Evolutionary conservation across 2,329 filamentous ascomycete genomes (phyloP), one percentile per base, ranked within the genome.

Genomic region (Cylindrodendrum hubeiense): DNA sequence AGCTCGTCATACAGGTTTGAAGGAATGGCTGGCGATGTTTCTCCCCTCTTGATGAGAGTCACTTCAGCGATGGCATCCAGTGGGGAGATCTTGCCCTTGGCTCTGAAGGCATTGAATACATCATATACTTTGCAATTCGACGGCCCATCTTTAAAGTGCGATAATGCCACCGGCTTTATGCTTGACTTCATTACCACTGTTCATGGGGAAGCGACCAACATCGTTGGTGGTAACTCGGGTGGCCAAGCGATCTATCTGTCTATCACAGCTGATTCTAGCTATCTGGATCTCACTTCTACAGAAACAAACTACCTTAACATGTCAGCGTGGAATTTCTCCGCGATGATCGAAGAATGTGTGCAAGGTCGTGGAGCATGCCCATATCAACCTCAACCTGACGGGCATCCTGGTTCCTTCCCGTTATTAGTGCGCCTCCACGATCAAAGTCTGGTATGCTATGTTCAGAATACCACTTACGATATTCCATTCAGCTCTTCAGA

Each of bases 11-110:
- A 24, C 44, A 24, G 24, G 24, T 47, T 47, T 28, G 21, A 22
- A 22, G 44, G 44, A 24, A 47, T 47, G 44, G 44, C 44, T 28
- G 44, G 44, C 24, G 10, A 47, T 47, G 44, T 47, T 47, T 47
- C 44, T 22, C 44, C 44, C 44, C 44, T 47, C 21, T 28, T 47
- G 9, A 47, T 47, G 44, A 47, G 44, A 28, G 21, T 47, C 44
- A 47, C 44, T 24, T 47, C 44, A 10, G 21, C 44, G 17, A 28
- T 17, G n/a, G 21, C 44, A 26, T 22, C 44, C 44, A 13, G 21
- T 17, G 44, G 21, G 10, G 44, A 47, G 24, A 28, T 47, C 21
- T 47, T 28, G 21, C 44, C 44, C 44, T 24, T 28, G 44, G 44
- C 44, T n/a, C 44, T 47, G 15, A 3, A 5, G 44, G 44, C 44